Evolutionary conservation across 257 asterid genomes (phyloP), one percentile per base, ranked within the genome.

Genomic region (Cordia subcordata): DNA sequence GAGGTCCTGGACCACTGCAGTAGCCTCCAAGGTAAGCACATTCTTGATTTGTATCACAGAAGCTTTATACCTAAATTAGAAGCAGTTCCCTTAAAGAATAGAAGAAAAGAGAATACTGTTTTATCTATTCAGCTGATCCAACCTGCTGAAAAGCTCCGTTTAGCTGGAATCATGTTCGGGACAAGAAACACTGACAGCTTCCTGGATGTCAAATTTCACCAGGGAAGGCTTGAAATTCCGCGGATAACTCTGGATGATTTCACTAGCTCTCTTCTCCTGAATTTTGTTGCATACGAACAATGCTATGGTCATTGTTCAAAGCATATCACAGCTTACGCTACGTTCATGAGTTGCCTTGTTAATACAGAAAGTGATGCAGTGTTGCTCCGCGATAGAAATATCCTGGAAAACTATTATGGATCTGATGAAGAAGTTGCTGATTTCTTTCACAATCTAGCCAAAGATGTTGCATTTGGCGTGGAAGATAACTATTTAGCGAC

Each of bases 171-270:
- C 21, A 8, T 21, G 22, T 13, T 45, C 22, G 12, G 20, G 54
- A 37, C 27, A 20, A 16, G 10, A 42, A 59, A 45, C 18, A 15
- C 53, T 1, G 40, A 59, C 14, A 42, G 42, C 52, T 45, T 59
- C 15, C 20, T 45, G 54, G 55, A 42, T 1, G 46, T 59, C 37
- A 59, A 59, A 18, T 59, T 59, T 51, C 52, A 59, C 8, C 22
- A 44, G 1, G 39, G 39, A 5, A 15, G 22, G 35, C 12, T 58
- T 4, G 45, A 58, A 19, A 58, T 40, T 39, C 53, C 64, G 4
- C 19, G n/a, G 12, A 22, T 45, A 19, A 13, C 63, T 1, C 8
- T 58, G 8, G 42, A 58, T 19, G 63, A 58, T 39, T 58, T 39
- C 39, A 39, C 63, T 0, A 58, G 18, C 53, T 20, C 63, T 12